These are phyloP conservation scores for Pholiota molesta DNA, from an alignment of 768 basidiomycete species.

Conservation along the genomic window DNA sequence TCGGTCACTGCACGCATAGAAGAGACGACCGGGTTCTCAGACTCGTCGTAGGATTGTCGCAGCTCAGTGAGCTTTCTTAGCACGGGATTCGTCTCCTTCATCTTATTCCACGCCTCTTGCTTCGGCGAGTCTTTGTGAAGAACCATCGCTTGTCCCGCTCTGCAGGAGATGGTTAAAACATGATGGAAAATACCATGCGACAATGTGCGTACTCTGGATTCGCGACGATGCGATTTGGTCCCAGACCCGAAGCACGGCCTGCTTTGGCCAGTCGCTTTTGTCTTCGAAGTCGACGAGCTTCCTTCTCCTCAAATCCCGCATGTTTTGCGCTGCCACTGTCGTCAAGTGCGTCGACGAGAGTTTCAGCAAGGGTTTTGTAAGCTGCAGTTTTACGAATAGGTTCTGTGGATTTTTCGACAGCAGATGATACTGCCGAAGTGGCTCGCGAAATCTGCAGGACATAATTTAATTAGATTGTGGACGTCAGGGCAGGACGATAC, in stretches of 20 bases:
- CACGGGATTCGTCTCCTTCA: conserved; percentile 82
- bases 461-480: background rate
- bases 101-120: conserved; percentile 77
- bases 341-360: conserved; percentile 89
- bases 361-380: conserved; percentile 90
- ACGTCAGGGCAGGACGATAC: conserved; percentile 26
- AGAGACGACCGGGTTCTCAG: conserved; percentile 87
- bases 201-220: conserved; percentile 68
- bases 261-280: conserved; percentile 84
- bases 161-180: conserved; percentile 32
- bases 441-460: conserved; percentile 77
- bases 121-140: conserved; percentile 81
- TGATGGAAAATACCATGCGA: conserved; percentile 24
- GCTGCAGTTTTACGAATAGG: conserved; percentile 96
- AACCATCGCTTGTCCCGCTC: conserved; percentile 86
- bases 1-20: conserved; percentile 82
- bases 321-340: conserved; percentile 93
- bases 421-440: conserved; percentile 81
- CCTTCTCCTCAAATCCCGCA: conserved; percentile 95
- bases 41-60: conserved; percentile 82
- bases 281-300: conserved; percentile 79
- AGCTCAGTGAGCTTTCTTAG: conserved; percentile 60
- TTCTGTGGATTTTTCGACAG: conserved; percentile 88
- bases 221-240: conserved; percentile 58
- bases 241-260: conserved; percentile 67